phyloP scores from a whole-genome alignment of 345 rosid species.

The Eutrema yunnanense region DNA sequence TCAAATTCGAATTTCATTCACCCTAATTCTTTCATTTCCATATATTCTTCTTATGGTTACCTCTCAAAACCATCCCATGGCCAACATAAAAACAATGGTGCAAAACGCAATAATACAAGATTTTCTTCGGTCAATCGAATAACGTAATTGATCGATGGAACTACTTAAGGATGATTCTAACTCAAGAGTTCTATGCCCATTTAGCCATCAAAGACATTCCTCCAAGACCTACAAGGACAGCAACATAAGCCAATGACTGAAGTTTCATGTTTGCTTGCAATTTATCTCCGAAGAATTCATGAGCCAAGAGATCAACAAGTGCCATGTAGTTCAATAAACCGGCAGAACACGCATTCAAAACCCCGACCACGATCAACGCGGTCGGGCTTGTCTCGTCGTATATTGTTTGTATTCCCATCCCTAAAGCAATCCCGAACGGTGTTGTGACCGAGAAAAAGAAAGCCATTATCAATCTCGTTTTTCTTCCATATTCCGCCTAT shows the following conservation, averaged over 20 bases:
- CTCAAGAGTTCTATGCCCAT: too few species aligned
- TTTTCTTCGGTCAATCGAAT: too few species aligned
- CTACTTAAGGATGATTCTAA: too few species aligned
- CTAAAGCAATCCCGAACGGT: conserved; percentile 34
- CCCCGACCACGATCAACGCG: conserved; percentile 35
- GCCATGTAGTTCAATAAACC: conserved; percentile 39
- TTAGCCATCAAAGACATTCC: too few species aligned
- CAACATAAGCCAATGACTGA: conserved; percentile 13
- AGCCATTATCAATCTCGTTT: conserved; percentile 9
- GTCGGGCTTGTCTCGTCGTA: conserved; percentile 29
- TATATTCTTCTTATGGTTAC: too few species aligned
- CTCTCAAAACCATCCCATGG: neutral
- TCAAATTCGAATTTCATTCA: too few species aligned
- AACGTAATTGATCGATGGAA: too few species aligned
- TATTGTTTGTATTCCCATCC: conserved; percentile 28
- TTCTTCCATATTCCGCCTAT: conserved; percentile 32
- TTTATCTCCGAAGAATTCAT: conserved; percentile 34
- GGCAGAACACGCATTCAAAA: conserved; percentile 28
- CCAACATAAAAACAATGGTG: neutral
- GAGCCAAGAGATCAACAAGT: conserved; percentile 38
- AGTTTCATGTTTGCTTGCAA: conserved; percentile 27
- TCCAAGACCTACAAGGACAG: conserved; percentile 16
- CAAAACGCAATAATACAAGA: too few species aligned
- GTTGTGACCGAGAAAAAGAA: conserved; percentile 38
- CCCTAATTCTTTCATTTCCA: too few species aligned